A percentile compares a stretch with the other conserved stretches of the same genome.
These are phyloP conservation scores for Flaveria brownii DNA, from an alignment of 129 eudicot species.

Conservation along the genomic window DNA sequence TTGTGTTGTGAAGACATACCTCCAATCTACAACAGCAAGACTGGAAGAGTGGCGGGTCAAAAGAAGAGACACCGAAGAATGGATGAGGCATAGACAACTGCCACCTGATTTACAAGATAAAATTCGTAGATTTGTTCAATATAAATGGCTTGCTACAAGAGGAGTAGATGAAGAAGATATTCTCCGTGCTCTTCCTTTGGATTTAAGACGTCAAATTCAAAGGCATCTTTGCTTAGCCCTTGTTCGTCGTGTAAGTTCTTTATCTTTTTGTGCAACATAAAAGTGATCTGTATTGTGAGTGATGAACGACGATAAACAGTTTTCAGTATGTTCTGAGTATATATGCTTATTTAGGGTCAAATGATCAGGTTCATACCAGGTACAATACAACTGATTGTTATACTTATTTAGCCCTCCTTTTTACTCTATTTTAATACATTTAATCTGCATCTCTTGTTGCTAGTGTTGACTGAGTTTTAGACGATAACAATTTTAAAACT, in stretches of 20 bases:
- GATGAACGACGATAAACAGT: not conserved
- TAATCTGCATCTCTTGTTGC: too few relatives aligned
- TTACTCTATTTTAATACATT: not conserved
- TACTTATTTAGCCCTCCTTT: not conserved
- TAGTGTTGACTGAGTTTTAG: too few relatives aligned
- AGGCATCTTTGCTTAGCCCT: constrained; percentile 71
- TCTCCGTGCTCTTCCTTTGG: constrained; percentile 55
- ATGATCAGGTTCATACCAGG: not conserved
- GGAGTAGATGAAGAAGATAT: constrained; percentile 72
- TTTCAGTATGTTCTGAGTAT: not conserved
- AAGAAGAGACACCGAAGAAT: constrained; percentile 68
- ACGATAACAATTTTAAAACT: too few relatives aligned
- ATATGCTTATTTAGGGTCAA: not conserved
- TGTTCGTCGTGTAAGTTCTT: constrained; percentile 64
- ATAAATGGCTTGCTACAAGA: constrained; percentile 75
- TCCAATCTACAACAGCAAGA: constrained; percentile 64
- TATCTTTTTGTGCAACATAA: not conserved
- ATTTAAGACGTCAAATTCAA: constrained; percentile 59
- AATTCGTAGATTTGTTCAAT: constrained; percentile 64
- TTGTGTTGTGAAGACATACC: constrained; percentile 48
- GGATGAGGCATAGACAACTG: constrained; percentile 74
- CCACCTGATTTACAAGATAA: constrained; percentile 68
- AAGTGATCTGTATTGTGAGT: not conserved
- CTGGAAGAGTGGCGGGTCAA: constrained; percentile 73
- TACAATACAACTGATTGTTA: not conserved